A percentile compares a stretch with the other conserved stretches of the same genome.
phyloP scores from a whole-genome alignment of 2,329 filamentous ascomycete species.

The Penicillium sp. region DNA sequence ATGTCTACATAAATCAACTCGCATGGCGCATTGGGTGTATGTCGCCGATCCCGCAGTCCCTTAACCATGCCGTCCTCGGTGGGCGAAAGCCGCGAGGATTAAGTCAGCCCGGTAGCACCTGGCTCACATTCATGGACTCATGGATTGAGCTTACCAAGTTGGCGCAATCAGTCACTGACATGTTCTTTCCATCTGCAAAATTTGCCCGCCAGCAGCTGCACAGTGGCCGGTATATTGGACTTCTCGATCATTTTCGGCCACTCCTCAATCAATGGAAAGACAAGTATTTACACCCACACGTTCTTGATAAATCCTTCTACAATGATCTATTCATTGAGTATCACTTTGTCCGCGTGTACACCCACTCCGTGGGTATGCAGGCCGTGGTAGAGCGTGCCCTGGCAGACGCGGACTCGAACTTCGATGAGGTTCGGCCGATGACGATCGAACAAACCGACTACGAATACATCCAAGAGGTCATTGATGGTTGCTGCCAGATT shows the following conservation, averaged over 20 bases:
- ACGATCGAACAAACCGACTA: constrained; percentile 53
- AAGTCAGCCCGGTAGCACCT: constrained; percentile 46
- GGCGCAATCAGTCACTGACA: constrained; percentile 54
- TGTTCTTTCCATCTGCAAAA: constrained; percentile 49
- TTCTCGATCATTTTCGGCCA: constrained; percentile 45
- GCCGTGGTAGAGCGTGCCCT: constrained; percentile 57
- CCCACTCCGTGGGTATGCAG: constrained; percentile 53
- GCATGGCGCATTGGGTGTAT: constrained; percentile 53
- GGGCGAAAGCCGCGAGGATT: constrained; percentile 34
- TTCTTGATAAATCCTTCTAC: constrained; percentile 39
- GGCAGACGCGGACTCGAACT: constrained; percentile 33
- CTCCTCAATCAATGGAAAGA: constrained; percentile 40
- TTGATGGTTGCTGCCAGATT: constrained; percentile 54
- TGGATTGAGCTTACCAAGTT: constrained; percentile 52
- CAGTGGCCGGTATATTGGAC: constrained; percentile 52
- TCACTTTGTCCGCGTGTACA: constrained; percentile 47
- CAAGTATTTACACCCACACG: constrained; percentile 34
- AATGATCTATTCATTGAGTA: constrained; percentile 57
- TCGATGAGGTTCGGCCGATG: constrained; percentile 42
- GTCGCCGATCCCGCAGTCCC: constrained; percentile 51
- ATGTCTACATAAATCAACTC: constrained; percentile 53
- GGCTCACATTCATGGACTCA: constrained; percentile 53
- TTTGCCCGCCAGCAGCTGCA: constrained; percentile 38
- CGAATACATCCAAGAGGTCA: constrained; percentile 57
- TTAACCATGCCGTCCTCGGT: constrained; percentile 35